phyloP scores from a whole-genome alignment of 768 basidiomycete genomes.

The Lentinula raphanica region DNA sequence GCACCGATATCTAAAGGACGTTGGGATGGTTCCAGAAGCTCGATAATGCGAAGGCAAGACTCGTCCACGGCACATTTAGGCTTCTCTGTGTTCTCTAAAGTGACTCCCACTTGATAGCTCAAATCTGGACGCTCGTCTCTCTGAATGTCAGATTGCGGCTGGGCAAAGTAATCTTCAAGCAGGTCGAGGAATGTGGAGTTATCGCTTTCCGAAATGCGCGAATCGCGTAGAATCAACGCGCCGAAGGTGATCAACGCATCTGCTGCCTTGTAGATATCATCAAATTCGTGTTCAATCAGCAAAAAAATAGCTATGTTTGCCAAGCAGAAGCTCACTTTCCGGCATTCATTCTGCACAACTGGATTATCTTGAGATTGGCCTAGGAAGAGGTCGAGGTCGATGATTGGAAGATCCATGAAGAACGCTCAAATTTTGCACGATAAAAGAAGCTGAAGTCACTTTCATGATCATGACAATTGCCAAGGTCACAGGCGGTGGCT shows the following conservation, averaged over 20 bases:
- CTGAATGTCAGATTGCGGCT: slow-evolving; percentile 54
- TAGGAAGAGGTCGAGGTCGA: slow-evolving; percentile 74
- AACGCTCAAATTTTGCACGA: too few relatives aligned
- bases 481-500: background rate
- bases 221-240: slow-evolving; percentile 81
- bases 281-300: background rate
- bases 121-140: slow-evolving; percentile 81
- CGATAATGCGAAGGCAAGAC: slow-evolving; percentile 78
- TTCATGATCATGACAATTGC: too few relatives aligned
- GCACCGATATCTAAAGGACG: slow-evolving; percentile 80
- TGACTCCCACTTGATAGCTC: slow-evolving; percentile 90
- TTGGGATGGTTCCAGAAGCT: slow-evolving; percentile 67
- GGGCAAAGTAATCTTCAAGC: slow-evolving; percentile 90
- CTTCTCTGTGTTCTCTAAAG: slow-evolving; percentile 95
- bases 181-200: slow-evolving; percentile 83
- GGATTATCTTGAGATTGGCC: slow-evolving; percentile 38
- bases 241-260: slow-evolving; percentile 80
- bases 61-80: slow-evolving; percentile 81
- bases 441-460: too few relatives aligned
- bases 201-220: slow-evolving; percentile 76
- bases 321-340: slow-evolving; percentile 56
- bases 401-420: slow-evolving; percentile 55
- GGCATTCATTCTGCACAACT: slow-evolving; percentile 54
- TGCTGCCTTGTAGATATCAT: slow-evolving; percentile 53
- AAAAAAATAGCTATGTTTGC: too few relatives aligned